Conservation (phyloP, 345 rosid species). For the Gossypium turneri region DNA sequence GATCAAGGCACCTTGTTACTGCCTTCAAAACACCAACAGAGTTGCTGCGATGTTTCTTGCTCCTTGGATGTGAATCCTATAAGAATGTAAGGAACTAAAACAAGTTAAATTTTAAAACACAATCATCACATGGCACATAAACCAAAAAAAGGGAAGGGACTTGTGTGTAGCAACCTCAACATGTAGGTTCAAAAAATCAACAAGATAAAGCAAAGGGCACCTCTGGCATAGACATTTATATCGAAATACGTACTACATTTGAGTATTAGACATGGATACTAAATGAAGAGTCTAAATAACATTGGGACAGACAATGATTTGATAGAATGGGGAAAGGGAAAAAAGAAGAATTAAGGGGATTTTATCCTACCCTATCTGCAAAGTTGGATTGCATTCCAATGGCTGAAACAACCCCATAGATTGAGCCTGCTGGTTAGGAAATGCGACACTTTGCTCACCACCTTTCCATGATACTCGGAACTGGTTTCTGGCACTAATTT, state of each 20-base stretch:
- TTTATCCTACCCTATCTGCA: slow-evolving; percentile 80
- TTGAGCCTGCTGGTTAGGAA: slow-evolving; percentile 61
- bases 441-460: slow-evolving; percentile 56
- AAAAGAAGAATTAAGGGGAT: neutral
- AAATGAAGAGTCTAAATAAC: no score
- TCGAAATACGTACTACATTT: neutral
- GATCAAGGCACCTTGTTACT: no score
- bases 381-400: slow-evolving; percentile 86
- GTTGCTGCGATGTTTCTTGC: slow-evolving; percentile 38
- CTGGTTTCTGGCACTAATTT: slow-evolving; percentile 48
- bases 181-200: slow-evolving; percentile 30
- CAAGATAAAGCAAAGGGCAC: no score
- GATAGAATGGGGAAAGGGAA: neutral
- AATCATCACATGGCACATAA: neutral
- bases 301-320: neutral
- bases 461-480: slow-evolving; percentile 71
- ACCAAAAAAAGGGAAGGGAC: neutral
- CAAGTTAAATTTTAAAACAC: no score
- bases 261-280: no score
- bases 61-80: slow-evolving; percentile 37
- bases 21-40: no score
- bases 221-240: neutral
- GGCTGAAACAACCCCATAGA: slow-evolving; percentile 71
- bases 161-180: slow-evolving; percentile 43
- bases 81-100: neutral